These are phyloP conservation scores for Penstemon eatonii DNA, from an alignment of 257 asterid species.

Conservation along the genomic window DNA sequence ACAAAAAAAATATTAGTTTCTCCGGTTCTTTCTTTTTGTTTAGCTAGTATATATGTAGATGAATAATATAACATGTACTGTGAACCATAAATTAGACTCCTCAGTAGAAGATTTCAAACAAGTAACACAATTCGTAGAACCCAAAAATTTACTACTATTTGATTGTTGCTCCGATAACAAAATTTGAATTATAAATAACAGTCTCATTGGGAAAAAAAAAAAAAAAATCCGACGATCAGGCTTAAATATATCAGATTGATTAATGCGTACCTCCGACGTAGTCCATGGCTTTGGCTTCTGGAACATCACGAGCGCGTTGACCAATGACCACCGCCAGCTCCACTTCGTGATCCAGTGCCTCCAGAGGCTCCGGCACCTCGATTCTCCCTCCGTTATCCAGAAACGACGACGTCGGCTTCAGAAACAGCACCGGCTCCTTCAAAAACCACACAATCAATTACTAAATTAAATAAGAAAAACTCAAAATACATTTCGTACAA, in stretches of 20 bases:
- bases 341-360: constrained; percentile 88
- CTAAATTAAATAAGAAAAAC: not conserved
- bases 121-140: not conserved
- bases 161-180: too few species aligned
- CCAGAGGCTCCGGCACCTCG: constrained; percentile 81
- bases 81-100: not conserved
- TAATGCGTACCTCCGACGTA: constrained; percentile 67
- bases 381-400: constrained; percentile 82
- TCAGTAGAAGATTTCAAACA: constrained; percentile 15
- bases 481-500: too few species aligned
- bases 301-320: constrained; percentile 80
- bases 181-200: not conserved
- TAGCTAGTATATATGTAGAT: constrained; percentile 3
- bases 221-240: not conserved
- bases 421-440: constrained; percentile 93
- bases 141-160: not conserved
- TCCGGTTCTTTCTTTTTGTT: constrained; percentile 12
- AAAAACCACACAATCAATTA: not conserved
- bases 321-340: constrained; percentile 94
- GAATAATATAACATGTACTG: not conserved
- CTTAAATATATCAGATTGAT: not conserved
- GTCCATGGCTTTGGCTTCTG: constrained; percentile 81
- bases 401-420: constrained; percentile 96
- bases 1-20: too few species aligned
- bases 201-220: too few species aligned